Conservation (phyloP, 225 moss, liverwort and hornwort species). For the Sphagnum contortum region DNA sequence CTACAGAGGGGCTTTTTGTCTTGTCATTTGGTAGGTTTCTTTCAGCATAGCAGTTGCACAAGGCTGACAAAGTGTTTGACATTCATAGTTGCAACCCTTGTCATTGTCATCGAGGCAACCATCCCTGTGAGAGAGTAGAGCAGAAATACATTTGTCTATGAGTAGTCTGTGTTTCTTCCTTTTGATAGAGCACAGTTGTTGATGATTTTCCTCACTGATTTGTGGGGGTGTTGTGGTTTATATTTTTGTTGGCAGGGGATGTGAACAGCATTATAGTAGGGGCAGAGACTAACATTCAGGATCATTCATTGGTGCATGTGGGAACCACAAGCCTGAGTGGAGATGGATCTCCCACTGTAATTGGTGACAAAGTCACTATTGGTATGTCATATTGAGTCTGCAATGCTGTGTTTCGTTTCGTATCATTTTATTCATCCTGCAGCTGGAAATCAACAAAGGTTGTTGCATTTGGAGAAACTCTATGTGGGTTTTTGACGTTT, state of each 20-base stretch:
- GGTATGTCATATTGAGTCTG: slow-evolving; percentile 24
- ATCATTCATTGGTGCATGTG: slow-evolving; percentile 90
- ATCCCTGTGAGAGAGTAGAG: no score
- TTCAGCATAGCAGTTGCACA: background rate
- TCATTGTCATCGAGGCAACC: no score
- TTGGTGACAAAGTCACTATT: slow-evolving; percentile 87
- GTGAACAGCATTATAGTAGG: slow-evolving; percentile 80
- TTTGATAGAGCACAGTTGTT: no score
- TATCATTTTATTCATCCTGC: background rate
- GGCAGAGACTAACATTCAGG: slow-evolving; percentile 92
- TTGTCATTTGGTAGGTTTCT: background rate
- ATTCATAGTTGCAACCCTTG: background rate
- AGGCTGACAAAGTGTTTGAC: background rate
- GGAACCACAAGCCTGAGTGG: slow-evolving; percentile 88
- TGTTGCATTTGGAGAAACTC: no score
- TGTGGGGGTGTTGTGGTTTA: no score
- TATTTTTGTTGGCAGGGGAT: slow-evolving; percentile 46
- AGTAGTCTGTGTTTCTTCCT: no score
- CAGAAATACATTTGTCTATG: no score
- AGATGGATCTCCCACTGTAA: slow-evolving; percentile 63
- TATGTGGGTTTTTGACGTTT: background rate
- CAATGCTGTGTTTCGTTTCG: background rate
- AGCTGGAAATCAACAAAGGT: no score
- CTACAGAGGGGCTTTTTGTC: background rate
- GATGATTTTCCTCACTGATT: no score